Evolutionary conservation across 345 rosid genomes (phyloP).

Genomic region (Cardiospermum halicacabum): DNA sequence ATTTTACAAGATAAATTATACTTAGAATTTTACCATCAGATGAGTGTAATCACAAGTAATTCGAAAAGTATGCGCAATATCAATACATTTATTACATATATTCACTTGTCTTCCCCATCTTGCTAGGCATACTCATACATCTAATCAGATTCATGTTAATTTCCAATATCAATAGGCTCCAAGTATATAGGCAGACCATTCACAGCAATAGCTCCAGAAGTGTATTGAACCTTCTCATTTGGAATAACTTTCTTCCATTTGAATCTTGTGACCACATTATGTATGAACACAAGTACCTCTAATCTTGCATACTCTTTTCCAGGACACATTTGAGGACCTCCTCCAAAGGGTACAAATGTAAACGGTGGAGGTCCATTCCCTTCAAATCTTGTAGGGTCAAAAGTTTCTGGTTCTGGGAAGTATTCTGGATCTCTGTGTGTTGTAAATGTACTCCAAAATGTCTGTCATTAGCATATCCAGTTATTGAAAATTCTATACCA

Average conservation of each 20-base stretch:
- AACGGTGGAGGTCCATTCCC: neutral
- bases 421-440: neutral
- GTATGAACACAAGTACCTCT: neutral
- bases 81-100: too few relatives aligned
- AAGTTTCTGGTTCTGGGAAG: neutral
- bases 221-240: neutral
- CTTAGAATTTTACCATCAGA: too few relatives aligned
- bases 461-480: too few relatives aligned
- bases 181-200: neutral
- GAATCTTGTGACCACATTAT: neutral
- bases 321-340: neutral
- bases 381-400: constrained; percentile 6
- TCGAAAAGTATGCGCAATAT: too few relatives aligned
- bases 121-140: too few relatives aligned
- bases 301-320: neutral
- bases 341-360: neutral
- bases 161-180: neutral
- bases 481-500: too few relatives aligned
- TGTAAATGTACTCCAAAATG: neutral
- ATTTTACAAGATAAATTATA: too few relatives aligned
- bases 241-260: neutral
- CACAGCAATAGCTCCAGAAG: neutral
- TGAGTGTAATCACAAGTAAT: too few relatives aligned
- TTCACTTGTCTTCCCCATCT: too few relatives aligned
- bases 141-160: too few relatives aligned